phyloP scores from a whole-genome alignment of 441 rosid species.

The Melastoma candidum region DNA sequence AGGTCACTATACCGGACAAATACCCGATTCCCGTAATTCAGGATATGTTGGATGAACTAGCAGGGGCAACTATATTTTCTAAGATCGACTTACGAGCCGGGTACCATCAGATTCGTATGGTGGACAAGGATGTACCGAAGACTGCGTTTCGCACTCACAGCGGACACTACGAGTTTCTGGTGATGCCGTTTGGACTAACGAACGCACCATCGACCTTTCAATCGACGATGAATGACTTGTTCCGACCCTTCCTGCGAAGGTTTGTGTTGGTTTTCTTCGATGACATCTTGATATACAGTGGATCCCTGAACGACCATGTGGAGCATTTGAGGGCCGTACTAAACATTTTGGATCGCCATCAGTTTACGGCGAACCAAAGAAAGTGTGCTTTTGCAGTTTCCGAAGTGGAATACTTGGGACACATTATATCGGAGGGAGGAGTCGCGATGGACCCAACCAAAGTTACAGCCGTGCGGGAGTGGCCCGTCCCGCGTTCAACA shows the following conservation, averaged over 20 bases:
- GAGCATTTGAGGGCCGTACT: neutral
- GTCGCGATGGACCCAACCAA: neutral
- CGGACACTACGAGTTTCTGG: constrained; percentile 2
- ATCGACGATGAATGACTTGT: neutral
- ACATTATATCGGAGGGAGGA: neutral
- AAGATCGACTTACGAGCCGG: constrained; percentile 4
- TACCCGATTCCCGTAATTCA: constrained; percentile 1
- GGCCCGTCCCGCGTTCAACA: neutral
- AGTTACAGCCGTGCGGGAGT: neutral
- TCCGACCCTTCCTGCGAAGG: neutral
- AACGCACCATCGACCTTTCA: constrained; percentile 4
- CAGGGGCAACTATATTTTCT: neutral
- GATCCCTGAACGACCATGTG: neutral
- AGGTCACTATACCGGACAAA: neutral
- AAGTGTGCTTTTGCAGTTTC: neutral
- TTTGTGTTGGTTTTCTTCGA: constrained; percentile 3
- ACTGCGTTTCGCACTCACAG: constrained; percentile 4
- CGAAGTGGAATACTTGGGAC: neutral
- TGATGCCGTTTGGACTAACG: constrained; percentile 3
- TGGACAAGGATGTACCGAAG: neutral
- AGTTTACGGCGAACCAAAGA: neutral
- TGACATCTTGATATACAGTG: constrained; percentile 7
- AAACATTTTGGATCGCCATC: neutral
- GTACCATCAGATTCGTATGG: constrained; percentile 1
- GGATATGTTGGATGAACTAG: neutral